These are phyloP conservation scores for Saccharomyces hybrid DNA, from an alignment of 1,139 yeast species.

Conservation along the genomic window DNA sequence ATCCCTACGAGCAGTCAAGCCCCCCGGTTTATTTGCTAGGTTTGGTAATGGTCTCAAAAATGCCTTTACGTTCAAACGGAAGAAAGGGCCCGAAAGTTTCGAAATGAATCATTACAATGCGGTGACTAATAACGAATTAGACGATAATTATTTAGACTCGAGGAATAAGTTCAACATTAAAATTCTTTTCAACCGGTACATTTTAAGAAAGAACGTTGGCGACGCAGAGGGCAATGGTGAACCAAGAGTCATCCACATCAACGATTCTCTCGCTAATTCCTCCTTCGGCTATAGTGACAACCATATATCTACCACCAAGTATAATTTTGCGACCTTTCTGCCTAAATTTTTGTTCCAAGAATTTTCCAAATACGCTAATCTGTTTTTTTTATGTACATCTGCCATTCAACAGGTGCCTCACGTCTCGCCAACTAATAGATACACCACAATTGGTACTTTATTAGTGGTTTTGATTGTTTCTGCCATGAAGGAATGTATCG, in stretches of 20 bases:
- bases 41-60: conserved; percentile 16
- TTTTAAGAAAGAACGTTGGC: conserved; percentile 34
- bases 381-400: conserved; percentile 89
- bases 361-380: conserved; percentile 92
- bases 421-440: conserved; percentile 93
- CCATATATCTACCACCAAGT: conserved; percentile 93
- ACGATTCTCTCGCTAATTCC: conserved; percentile 50
- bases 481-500: conserved; percentile 83
- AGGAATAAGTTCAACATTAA: conserved; percentile 47
- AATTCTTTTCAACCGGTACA: conserved; percentile 42
- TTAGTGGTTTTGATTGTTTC: conserved; percentile 79
- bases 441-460: conserved; percentile 89
- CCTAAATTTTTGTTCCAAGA: conserved; percentile 96
- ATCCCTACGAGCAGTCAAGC: conserved; percentile 7
- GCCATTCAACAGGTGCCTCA: conserved; percentile 94
- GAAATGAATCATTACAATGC: conserved; percentile 31
- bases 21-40: conserved; percentile 19
- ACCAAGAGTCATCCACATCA: conserved; percentile 67
- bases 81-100: conserved; percentile 24
- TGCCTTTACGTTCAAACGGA: conserved; percentile 11
- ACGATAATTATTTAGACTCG: conserved; percentile 26
- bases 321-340: conserved; percentile 83
- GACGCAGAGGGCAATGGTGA: conserved; percentile 33
- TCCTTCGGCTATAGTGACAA: conserved; percentile 63
- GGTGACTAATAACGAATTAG: conserved; percentile 19